Percentiles rank a stretch among this genome's conserved stretches.
These are phyloP conservation scores for Russula sp. DNA, from an alignment of 768 basidiomycete genomes.

Conservation along the genomic window DNA sequence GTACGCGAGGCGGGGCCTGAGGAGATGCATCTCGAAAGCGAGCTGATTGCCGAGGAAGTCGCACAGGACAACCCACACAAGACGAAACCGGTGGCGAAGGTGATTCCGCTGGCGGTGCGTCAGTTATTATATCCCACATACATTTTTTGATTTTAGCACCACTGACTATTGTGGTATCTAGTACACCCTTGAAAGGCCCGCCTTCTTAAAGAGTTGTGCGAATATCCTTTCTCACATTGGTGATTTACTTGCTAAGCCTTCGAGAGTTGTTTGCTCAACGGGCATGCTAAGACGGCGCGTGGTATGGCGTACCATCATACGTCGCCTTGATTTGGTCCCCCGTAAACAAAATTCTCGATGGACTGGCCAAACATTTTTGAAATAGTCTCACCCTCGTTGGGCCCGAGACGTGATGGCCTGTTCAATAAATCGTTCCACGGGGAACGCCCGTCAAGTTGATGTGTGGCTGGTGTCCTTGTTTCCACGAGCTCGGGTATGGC, in stretches of 20 bases:
- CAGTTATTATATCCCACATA: not conserved
- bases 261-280: too few relatives aligned
- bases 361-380: constrained; percentile 33
- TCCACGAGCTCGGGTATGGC: too few relatives aligned
- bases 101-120: constrained; percentile 27
- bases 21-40: constrained; percentile 32
- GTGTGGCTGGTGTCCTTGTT: too few relatives aligned
- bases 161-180: not conserved
- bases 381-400: constrained; percentile 31
- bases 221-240: too few relatives aligned
- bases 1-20: constrained; percentile 25
- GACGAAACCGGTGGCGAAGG: constrained; percentile 26
- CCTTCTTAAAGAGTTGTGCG: not conserved
- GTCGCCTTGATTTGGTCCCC: constrained; percentile 55
- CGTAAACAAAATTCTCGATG: constrained; percentile 41
- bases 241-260: too few relatives aligned
- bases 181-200: not conserved
- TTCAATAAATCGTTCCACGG: too few relatives aligned
- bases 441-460: too few relatives aligned
- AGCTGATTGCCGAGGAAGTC: constrained; percentile 32
- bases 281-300: constrained; percentile 52
- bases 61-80: constrained; percentile 20
- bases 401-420: too few relatives aligned
- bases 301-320: constrained; percentile 74
- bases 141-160: not conserved